Conservation (phyloP, 164 flowering plant species). For the Tetrastigma voinierianum region DNA sequence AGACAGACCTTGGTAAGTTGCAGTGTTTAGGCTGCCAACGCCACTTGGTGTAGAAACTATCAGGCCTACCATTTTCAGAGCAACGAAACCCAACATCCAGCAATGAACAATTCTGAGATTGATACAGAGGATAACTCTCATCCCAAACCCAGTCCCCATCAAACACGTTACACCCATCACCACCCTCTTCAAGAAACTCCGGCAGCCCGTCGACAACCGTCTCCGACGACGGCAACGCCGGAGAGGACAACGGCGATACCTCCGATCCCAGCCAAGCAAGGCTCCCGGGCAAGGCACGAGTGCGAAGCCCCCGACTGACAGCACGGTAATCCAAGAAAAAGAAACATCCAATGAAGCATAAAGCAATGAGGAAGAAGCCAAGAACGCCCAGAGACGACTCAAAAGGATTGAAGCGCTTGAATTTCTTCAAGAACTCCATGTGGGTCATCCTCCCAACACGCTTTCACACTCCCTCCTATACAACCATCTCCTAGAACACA, state of each 20-base stretch:
- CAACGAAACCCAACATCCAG: slow-evolving; percentile 83
- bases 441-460: slow-evolving; percentile 23
- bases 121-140: slow-evolving; percentile 72
- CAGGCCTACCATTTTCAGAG: slow-evolving; percentile 78
- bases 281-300: slow-evolving; percentile 3
- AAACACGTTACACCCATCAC: slow-evolving; percentile 63
- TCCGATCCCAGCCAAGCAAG: slow-evolving; percentile 21
- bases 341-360: slow-evolving; percentile 35
- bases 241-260: slow-evolving; percentile 9
- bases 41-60: slow-evolving; percentile 78
- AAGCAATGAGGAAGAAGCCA: slow-evolving; percentile 35
- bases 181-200: slow-evolving; percentile 44
- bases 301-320: slow-evolving; percentile 8
- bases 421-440: slow-evolving; percentile 43
- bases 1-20: slow-evolving; percentile 71
- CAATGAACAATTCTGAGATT: slow-evolving; percentile 55
- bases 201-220: slow-evolving; percentile 12
- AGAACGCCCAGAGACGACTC: slow-evolving; percentile 43
- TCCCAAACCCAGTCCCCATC: slow-evolving; percentile 91
- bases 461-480: too few relatives aligned
- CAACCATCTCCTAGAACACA: too few relatives aligned
- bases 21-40: slow-evolving; percentile 91
- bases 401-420: slow-evolving; percentile 45
- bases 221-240: background rate
- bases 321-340: slow-evolving; percentile 47